Evolutionary conservation across 2,329 filamentous ascomycete species (phyloP), one percentile per base, ranked within the genome.

Genomic region (Fusarium goolgardi): DNA sequence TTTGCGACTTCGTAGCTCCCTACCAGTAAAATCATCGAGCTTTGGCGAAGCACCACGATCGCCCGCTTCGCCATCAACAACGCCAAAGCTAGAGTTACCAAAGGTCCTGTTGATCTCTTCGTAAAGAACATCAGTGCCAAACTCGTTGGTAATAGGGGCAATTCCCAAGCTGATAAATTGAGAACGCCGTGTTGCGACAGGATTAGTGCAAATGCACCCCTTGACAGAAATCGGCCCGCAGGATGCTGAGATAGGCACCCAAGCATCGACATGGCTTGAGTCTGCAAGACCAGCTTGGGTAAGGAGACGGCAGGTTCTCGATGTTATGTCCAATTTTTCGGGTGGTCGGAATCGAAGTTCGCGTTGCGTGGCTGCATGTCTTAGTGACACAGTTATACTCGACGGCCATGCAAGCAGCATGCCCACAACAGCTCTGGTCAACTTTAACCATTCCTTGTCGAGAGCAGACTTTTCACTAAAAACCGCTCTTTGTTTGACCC

Each of bases 81-180:
- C 78, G 0, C 93, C 93, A 79, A 98, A 99, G 60, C 83, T 87
- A 0, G 96, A 98, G 40, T 86, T 84, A 6, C 83, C 79, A 76
- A 98, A 97, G 2, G 94, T 74, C 23, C 84, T 85, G 76, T 98
- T 98, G 60, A 97, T 83, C 59, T 91, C 89, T 54, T 92, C 88
- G 70, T 92, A 96, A 0, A 98, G 77, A 9, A 91, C 78, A 60
- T 90, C 91, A 5, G 86, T 83, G 1, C 85, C 85, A 47, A 81
- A 79, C 6, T 84, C 81, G 25, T 86, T 80, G 2, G 81, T 75
- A 3, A 96, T 71, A 0, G 94, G 92, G 11, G 84, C 81, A 10
- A 94, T 85, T 0, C 92, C 94, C 27, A 97, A 78, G 6, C 91
- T 92, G 23, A 98, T 86, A 75, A 97, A 97, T 71, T 98, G 95